A percentile compares a stretch with the other conserved stretches of the same genome.
phyloP scores from a whole-genome alignment of 2,329 filamentous ascomycete genomes.

The Aureobasidium sp. region DNA sequence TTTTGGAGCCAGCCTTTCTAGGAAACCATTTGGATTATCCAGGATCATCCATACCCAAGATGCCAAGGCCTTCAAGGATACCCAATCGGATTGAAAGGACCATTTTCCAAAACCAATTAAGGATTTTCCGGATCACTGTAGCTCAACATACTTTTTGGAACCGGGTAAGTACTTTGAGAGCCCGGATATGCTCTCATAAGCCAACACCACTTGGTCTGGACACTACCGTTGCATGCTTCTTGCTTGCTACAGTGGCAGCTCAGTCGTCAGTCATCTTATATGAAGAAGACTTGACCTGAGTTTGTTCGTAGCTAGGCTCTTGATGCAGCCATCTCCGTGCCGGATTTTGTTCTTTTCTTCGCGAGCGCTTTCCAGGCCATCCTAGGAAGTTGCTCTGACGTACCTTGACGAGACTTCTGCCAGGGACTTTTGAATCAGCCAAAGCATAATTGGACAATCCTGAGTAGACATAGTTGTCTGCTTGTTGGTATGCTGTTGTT shows the following conservation, averaged over 20 bases:
- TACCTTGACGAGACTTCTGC: not conserved
- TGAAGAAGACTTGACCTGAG: slow-evolving; percentile 12
- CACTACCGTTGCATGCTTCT: not conserved
- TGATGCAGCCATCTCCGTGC: not conserved
- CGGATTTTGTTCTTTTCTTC: not conserved
- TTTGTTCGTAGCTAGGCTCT: not conserved
- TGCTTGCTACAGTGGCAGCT: slow-evolving; percentile 2
- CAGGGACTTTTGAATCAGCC: not conserved
- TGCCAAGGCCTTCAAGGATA: not conserved
- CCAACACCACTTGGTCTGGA: not conserved
- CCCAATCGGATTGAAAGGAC: slow-evolving; percentile 4
- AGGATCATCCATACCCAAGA: slow-evolving; percentile 3
- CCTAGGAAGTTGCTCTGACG: not conserved
- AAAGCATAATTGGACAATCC: not conserved
- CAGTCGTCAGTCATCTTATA: slow-evolving; percentile 6
- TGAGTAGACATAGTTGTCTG: not conserved
- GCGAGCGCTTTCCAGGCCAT: not conserved
- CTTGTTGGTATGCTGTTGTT: not conserved
- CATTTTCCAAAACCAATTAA: not conserved
- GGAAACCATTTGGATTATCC: slow-evolving; percentile 12
- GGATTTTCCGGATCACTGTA: not conserved
- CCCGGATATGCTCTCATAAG: not conserved
- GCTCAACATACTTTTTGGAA: not conserved
- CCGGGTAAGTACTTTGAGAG: slow-evolving; percentile 8
- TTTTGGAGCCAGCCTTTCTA: slow-evolving; percentile 14